Conservation (phyloP, 306 rosid species). For the Ochetophila trinervis region DNA sequence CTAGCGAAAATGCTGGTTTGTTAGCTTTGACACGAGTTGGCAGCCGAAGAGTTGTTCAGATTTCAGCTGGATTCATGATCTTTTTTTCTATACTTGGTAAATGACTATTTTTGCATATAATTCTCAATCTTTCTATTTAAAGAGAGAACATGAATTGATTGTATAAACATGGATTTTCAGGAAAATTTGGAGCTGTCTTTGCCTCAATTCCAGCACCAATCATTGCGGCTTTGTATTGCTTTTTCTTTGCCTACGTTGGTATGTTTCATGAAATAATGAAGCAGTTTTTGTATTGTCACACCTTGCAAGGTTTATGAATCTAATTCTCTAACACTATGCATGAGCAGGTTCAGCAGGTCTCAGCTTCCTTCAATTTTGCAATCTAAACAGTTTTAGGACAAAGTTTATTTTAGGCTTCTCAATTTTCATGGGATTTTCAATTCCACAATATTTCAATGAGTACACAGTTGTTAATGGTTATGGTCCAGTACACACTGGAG, state of each 20-base stretch:
- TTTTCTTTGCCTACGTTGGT: conserved; percentile 98
- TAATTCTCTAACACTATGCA: background rate
- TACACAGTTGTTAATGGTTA: conserved; percentile 76
- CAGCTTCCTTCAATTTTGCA: conserved; percentile 84
- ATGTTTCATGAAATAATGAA: conserved; percentile 34
- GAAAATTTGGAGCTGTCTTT: conserved; percentile 93
- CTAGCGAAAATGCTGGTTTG: conserved; percentile 89
- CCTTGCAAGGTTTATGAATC: conserved; percentile 3
- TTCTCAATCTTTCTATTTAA: background rate
- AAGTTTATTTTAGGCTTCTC: conserved; percentile 88
- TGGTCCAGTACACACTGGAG: conserved; percentile 83
- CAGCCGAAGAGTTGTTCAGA: conserved; percentile 95
- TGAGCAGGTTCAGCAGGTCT: conserved; percentile 89
- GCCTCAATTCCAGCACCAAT: conserved; percentile 96
- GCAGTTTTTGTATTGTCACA: conserved; percentile 1
- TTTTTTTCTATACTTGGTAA: conserved; percentile 91
- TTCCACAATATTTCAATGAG: conserved; percentile 95
- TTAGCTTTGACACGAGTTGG: conserved; percentile 93
- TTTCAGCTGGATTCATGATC: conserved; percentile 92
- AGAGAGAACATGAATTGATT: background rate
- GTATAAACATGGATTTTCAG: conserved; percentile 32
- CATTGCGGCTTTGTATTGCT: conserved; percentile 79
- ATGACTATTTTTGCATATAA: conserved; percentile 5
- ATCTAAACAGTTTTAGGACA: conserved; percentile 78
- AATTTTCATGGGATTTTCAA: conserved; percentile 78